Percentiles rank a stretch among this genome's conserved stretches.
Conservation (phyloP, 306 rosid species). For the Casuarina glauca region DNA sequence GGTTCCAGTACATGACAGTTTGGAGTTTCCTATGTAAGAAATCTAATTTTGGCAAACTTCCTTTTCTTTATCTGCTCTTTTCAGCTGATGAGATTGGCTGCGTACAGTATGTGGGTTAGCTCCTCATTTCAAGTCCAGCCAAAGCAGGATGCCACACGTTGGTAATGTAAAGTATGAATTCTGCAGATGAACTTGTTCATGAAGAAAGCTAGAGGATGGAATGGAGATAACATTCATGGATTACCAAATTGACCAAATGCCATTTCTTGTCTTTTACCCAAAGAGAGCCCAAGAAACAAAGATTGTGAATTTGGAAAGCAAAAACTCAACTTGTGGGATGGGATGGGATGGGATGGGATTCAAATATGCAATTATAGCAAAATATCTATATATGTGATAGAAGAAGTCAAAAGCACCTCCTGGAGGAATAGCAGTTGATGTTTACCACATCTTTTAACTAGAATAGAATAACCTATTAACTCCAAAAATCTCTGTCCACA, state of each 20-base stretch:
- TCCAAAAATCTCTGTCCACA: neutral
- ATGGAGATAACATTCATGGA: neutral
- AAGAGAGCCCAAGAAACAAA: neutral
- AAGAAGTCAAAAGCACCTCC: neutral
- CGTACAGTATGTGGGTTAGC: neutral
- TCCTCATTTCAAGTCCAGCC: neutral
- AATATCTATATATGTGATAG: neutral
- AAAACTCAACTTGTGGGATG: too few relatives aligned
- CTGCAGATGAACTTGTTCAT: neutral
- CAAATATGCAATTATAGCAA: neutral
- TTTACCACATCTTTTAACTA: neutral
- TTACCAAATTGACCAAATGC: neutral
- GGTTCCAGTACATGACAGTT: neutral
- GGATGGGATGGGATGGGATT: too few relatives aligned
- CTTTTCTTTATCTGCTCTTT: too few relatives aligned
- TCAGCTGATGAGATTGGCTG: too few relatives aligned
- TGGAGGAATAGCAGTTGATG: neutral
- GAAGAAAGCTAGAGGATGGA: neutral
- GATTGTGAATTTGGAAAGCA: neutral
- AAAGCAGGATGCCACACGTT: too few relatives aligned
- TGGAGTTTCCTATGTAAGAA: neutral
- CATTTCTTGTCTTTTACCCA: neutral
- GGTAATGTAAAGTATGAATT: neutral
- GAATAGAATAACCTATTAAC: neutral
- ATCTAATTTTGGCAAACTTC: neutral